Evolutionary conservation across 2,329 filamentous ascomycete genomes (phyloP).

Genomic region (Paradendryphiella salina): DNA sequence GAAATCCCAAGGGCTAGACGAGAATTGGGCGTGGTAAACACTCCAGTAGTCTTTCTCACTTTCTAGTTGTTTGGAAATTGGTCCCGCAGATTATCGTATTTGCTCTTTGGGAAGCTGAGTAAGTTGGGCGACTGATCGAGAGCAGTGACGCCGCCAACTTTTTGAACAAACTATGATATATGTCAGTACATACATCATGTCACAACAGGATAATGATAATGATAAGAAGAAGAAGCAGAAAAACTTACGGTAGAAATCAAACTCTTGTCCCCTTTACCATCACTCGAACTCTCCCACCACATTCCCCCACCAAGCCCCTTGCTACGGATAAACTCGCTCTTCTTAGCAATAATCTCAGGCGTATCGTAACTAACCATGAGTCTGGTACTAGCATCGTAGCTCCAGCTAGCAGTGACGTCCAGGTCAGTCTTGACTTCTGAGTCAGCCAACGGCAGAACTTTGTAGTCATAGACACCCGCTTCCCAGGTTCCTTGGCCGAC

Average conservation of each 20-base stretch:
- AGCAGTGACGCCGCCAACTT: constrained; percentile 57
- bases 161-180: constrained; percentile 51
- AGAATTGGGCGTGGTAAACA: too few species aligned
- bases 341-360: constrained; percentile 36
- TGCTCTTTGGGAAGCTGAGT: constrained; percentile 64
- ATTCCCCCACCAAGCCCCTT: constrained; percentile 44
- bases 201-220: too few species aligned
- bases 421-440: constrained; percentile 28
- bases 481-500: constrained; percentile 43
- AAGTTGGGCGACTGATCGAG: constrained; percentile 63
- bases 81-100: constrained; percentile 67
- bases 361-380: constrained; percentile 44
- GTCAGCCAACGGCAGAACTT: constrained; percentile 37
- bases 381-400: constrained; percentile 32
- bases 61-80: constrained; percentile 28
- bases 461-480: constrained; percentile 45
- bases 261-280: constrained; percentile 38
- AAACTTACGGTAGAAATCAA: constrained; percentile 37
- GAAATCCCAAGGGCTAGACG: too few species aligned
- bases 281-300: constrained; percentile 46
- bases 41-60: too few species aligned
- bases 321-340: constrained; percentile 31
- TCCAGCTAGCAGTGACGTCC: constrained; percentile 34
- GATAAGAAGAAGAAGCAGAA: not conserved
- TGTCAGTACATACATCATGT: constrained; percentile 5